phyloP scores from a whole-genome alignment of 106 monocot species.

The Vanilla planifolia region DNA sequence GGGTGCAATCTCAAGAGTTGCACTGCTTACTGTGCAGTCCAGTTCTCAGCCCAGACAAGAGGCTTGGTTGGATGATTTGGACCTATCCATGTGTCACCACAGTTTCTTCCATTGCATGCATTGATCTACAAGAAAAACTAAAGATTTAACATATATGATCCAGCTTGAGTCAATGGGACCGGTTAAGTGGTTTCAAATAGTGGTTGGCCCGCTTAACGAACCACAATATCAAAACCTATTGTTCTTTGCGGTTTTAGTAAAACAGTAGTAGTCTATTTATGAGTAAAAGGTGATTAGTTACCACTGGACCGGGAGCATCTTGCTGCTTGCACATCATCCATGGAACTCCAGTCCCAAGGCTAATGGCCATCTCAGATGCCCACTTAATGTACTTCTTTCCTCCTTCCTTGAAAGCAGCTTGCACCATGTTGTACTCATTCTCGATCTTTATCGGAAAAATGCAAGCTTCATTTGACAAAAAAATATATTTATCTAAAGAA shows the following conservation, averaged over 20 bases:
- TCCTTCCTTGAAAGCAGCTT: constrained; percentile 30
- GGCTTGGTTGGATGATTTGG: constrained; percentile 44
- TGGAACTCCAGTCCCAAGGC: constrained; percentile 47
- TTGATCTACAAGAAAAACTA: constrained; percentile 35
- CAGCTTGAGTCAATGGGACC: background rate
- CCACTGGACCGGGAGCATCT: constrained; percentile 58
- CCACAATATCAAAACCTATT: too few relatives aligned
- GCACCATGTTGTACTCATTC: constrained; percentile 73
- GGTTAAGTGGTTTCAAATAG: too few relatives aligned
- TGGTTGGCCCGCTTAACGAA: too few relatives aligned
- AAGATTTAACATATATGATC: background rate
- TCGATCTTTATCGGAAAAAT: constrained; percentile 38
- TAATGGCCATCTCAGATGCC: constrained; percentile 62
- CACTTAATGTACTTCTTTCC: constrained; percentile 51
- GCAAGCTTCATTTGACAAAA: too few relatives aligned
- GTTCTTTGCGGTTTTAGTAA: too few relatives aligned
- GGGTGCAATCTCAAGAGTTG: background rate
- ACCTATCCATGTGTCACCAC: constrained; percentile 61
- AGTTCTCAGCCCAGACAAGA: constrained; percentile 79
- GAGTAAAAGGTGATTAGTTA: constrained; percentile 6
- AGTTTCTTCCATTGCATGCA: constrained; percentile 86
- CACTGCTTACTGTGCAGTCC: constrained; percentile 86
- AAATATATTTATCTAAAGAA: too few relatives aligned
- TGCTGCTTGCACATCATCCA: constrained; percentile 92
- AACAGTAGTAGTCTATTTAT: background rate